A percentile compares a stretch with the other conserved stretches of the same genome.
Conservation (phyloP, 148 eudicot genomes). For the Salicornia ramosissima region DNA sequence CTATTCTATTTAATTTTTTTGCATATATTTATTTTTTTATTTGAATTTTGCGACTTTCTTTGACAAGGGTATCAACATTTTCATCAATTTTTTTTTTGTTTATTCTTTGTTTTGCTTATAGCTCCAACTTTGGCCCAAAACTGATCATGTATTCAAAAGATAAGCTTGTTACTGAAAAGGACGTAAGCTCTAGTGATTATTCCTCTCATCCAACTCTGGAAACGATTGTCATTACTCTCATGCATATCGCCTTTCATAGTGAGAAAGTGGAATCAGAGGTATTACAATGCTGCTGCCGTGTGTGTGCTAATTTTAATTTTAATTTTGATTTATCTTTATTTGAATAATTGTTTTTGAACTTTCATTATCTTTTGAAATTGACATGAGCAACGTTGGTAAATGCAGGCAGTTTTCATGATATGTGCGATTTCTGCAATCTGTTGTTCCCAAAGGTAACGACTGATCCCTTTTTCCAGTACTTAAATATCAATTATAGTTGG, state of each 20-base stretch:
- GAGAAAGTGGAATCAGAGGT: constrained; percentile 93
- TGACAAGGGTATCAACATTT: background rate
- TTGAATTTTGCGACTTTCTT: background rate
- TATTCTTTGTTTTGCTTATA: constrained; percentile 25
- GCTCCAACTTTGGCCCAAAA: constrained; percentile 78
- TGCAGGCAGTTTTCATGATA: constrained; percentile 87
- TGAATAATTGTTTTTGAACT: background rate
- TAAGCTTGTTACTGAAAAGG: constrained; percentile 52
- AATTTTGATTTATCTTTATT: background rate
- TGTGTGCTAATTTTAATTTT: too few relatives aligned
- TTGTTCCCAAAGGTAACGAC: constrained; percentile 64
- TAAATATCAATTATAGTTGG: background rate
- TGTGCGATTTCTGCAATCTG: constrained; percentile 75
- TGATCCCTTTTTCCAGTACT: constrained; percentile 14
- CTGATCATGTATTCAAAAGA: constrained; percentile 58
- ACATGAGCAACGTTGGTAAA: constrained; percentile 15
- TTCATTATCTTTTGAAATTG: background rate
- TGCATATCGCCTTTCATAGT: constrained; percentile 76
- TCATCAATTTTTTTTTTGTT: background rate
- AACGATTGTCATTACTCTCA: constrained; percentile 68
- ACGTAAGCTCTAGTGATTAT: constrained; percentile 51
- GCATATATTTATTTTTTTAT: too few relatives aligned
- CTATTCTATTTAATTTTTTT: too few relatives aligned
- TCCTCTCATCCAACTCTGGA: constrained; percentile 63
- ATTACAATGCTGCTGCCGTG: constrained; percentile 13